These are phyloP conservation scores for Takashimella tepidaria DNA, from an alignment of 1,284 basidiomycete species.

Conservation along the genomic window DNA sequence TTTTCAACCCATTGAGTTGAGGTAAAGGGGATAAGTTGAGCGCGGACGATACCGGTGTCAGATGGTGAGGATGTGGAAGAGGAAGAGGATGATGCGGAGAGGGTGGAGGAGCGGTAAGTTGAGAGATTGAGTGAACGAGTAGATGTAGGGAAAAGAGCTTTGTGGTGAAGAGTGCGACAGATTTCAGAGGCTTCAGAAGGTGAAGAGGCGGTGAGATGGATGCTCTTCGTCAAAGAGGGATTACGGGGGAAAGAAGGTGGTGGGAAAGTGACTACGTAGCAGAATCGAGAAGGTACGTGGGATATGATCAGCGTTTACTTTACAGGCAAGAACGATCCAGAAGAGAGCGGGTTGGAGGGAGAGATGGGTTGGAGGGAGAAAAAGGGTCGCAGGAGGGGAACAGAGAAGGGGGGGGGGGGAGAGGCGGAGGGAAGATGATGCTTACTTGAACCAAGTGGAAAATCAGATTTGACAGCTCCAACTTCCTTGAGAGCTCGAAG, in stretches of 20 bases:
- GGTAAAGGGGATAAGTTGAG: background rate
- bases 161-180: constrained; percentile 9
- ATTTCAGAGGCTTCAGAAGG: constrained; percentile 5
- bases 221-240: constrained; percentile 15
- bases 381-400: background rate
- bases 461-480: constrained; percentile 18
- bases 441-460: constrained; percentile 24
- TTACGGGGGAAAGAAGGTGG: constrained; percentile 18
- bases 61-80: background rate
- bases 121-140: background rate
- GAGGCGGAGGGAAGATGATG: background rate
- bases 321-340: too few relatives aligned
- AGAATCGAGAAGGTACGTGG: too few relatives aligned
- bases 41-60: background rate
- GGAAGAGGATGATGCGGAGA: background rate
- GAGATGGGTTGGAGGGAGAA: too few relatives aligned
- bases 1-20: background rate
- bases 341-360: too few relatives aligned
- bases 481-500: constrained; percentile 18
- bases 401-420: background rate
- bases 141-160: constrained; percentile 12
- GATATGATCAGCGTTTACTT: too few relatives aligned
- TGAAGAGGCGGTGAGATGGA: constrained; percentile 17
- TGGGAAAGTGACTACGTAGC: constrained; percentile 18
- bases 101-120: too few relatives aligned